These are phyloP conservation scores for Alternaria ethzedia DNA, from an alignment of 2,329 filamentous ascomycete species.

Conservation along the genomic window DNA sequence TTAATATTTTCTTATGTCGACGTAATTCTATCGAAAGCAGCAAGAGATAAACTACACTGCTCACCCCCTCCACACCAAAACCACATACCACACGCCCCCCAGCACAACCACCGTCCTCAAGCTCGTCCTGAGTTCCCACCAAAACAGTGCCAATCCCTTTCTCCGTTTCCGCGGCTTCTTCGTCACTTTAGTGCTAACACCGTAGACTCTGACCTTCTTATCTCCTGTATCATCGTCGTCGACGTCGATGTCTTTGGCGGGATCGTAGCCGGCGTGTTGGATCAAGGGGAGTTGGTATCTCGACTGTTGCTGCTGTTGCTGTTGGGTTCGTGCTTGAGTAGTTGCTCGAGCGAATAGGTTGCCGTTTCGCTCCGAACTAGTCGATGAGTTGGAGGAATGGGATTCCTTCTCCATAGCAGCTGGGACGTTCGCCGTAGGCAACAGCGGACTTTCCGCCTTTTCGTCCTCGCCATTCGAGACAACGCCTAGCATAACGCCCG, in stretches of 20 bases:
- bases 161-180: constrained; percentile 44
- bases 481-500: constrained; percentile 40
- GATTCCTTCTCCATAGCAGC: constrained; percentile 29
- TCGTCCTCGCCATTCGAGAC: constrained; percentile 8
- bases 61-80: constrained; percentile 70
- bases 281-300: constrained; percentile 44
- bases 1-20: too few relatives aligned
- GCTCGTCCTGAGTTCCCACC: constrained; percentile 67
- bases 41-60: too few relatives aligned
- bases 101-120: constrained; percentile 69
- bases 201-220: constrained; percentile 27
- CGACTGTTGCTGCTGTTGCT: constrained; percentile 28
- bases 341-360: constrained; percentile 37
- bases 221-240: constrained; percentile 14
- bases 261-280: constrained; percentile 53
- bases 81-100: constrained; percentile 69
- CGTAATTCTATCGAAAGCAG: too few relatives aligned
- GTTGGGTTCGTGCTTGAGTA: constrained; percentile 47
- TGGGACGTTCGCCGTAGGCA: constrained; percentile 33
- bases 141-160: constrained; percentile 56
- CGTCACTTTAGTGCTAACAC: constrained; percentile 32
- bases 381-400: constrained; percentile 41
- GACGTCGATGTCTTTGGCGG: constrained; percentile 17
- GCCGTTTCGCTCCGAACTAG: constrained; percentile 28
- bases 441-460: constrained; percentile 26